These are phyloP conservation scores for Cutaneotrichosporon mucoides DNA, from an alignment of 1,284 basidiomycete species.

Conservation along the genomic window DNA sequence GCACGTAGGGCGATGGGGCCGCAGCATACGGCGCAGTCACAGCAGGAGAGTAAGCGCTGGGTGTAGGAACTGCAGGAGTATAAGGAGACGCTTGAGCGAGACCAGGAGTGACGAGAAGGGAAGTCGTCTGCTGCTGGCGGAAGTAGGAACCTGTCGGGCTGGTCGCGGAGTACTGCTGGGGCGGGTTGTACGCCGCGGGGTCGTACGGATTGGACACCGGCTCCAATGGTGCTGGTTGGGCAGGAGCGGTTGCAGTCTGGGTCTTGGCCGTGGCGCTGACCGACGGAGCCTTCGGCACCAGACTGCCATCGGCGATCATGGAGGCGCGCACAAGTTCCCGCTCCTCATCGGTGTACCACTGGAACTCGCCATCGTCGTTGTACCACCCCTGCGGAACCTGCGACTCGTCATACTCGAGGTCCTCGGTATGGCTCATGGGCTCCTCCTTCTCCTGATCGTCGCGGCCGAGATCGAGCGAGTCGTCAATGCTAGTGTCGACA, in stretches of 20 bases:
- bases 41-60: neutral
- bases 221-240: neutral
- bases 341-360: conserved; percentile 46
- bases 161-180: neutral
- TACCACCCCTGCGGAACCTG: conserved; percentile 46
- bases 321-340: conserved; percentile 34
- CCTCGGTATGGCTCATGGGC: conserved; percentile 3
- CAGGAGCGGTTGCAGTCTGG: neutral
- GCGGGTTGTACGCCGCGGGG: conserved; percentile 9
- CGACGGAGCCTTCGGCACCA: neutral
- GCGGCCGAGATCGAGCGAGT: conserved; percentile 22
- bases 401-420: conserved; percentile 22
- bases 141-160: neutral
- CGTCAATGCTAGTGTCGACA: conserved; percentile 36
- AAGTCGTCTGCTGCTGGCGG: conserved; percentile 4
- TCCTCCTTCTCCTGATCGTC: conserved; percentile 5
- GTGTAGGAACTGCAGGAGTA: conserved; percentile 12
- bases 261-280: neutral
- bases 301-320: conserved; percentile 25
- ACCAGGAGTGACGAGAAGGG: neutral
- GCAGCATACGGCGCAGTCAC: neutral
- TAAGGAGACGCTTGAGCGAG: conserved; percentile 4
- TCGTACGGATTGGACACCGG: neutral
- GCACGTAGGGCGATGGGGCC: neutral
- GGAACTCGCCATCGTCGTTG: conserved; percentile 37